phyloP scores from a whole-genome alignment of 2,329 filamentous ascomycete species.

The Neodidymelliopsis sp. region DNA sequence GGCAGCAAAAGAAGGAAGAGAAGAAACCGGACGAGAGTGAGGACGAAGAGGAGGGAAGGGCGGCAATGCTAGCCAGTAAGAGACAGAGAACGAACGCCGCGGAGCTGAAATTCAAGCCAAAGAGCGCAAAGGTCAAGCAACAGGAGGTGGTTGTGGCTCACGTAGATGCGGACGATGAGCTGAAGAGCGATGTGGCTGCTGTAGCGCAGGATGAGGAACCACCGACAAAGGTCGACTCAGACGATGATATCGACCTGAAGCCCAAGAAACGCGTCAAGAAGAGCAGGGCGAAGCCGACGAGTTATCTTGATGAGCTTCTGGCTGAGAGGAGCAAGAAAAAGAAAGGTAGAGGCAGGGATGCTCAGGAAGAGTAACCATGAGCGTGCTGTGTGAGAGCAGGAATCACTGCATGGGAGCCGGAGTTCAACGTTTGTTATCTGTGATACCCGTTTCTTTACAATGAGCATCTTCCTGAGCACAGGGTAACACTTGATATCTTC shows the following conservation, averaged over 20 bases:
- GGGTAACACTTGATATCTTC: no score
- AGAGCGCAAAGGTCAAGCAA: conserved; percentile 4
- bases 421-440: conserved; percentile 3
- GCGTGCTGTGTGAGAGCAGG: background rate
- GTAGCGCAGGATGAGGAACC: conserved; percentile 8
- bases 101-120: conserved; percentile 20
- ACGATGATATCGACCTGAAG: conserved; percentile 18
- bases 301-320: conserved; percentile 64
- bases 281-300: conserved; percentile 51
- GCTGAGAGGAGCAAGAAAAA: conserved; percentile 60
- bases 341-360: conserved; percentile 42
- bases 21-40: conserved; percentile 44
- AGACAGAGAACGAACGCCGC: conserved; percentile 36
- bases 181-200: background rate
- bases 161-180: background rate
- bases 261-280: conserved; percentile 24
- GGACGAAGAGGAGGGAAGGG: conserved; percentile 50
- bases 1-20: conserved; percentile 21
- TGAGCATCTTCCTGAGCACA: no score
- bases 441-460: conserved; percentile 8
- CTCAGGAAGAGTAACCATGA: conserved; percentile 2
- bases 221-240: conserved; percentile 2
- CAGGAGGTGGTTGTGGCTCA: conserved; percentile 23
- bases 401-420: conserved; percentile 4
- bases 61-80: conserved; percentile 45